Evolutionary conservation across 2,329 filamentous ascomycete species (phyloP).

Genomic region (Fusarium praegraminearum): DNA sequence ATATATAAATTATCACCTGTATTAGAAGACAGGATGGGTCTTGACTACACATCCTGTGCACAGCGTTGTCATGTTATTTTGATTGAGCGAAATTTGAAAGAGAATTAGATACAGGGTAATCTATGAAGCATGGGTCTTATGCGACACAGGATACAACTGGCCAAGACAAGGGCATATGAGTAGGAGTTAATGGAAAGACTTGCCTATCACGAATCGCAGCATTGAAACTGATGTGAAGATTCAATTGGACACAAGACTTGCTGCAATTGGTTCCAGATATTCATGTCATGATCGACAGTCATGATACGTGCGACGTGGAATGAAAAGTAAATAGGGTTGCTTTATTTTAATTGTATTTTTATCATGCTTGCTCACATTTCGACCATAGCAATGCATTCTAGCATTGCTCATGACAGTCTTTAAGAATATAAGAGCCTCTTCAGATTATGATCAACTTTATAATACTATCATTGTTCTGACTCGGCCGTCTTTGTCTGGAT

Average conservation of each 20-base stretch:
- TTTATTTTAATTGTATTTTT: background rate
- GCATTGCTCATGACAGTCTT: rapidly evolving
- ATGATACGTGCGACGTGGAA: background rate
- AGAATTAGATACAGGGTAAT: conserved; percentile 25
- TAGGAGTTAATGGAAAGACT: conserved; percentile 36
- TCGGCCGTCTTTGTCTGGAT: background rate
- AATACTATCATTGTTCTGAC: background rate
- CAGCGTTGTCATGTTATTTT: conserved; percentile 27
- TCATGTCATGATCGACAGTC: background rate
- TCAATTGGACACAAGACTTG: background rate
- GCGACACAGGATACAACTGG: conserved; percentile 16
- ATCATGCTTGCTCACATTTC: background rate
- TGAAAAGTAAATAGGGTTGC: background rate
- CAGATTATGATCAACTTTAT: background rate
- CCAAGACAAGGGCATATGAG: conserved; percentile 3
- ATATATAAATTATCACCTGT: conserved; percentile 7
- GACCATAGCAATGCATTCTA: background rate
- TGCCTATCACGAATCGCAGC: background rate
- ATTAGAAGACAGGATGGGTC: conserved; percentile 6
- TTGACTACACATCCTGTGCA: conserved; percentile 10
- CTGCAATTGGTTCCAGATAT: background rate
- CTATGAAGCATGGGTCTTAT: conserved; percentile 8
- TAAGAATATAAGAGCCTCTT: background rate
- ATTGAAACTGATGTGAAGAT: background rate
- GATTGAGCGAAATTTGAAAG: conserved; percentile 10